A percentile compares a stretch with the other conserved stretches of the same genome.
These are phyloP conservation scores for Allantophomopsis lycopodina DNA, from an alignment of 2,329 filamentous ascomycete genomes.

Conservation along the genomic window DNA sequence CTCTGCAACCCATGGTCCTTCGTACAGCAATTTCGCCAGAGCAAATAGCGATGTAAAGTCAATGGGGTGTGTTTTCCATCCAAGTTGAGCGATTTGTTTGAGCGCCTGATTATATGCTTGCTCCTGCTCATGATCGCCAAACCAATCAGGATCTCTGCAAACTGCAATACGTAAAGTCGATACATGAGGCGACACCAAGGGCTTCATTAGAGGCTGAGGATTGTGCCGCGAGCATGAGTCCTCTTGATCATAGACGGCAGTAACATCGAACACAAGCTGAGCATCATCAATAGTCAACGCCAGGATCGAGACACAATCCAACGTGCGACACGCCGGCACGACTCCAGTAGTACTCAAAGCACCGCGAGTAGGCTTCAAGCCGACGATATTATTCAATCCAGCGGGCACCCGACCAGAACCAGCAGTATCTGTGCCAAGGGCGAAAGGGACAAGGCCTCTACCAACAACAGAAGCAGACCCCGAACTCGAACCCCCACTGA, in stretches of 20 bases:
- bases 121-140: too few species aligned
- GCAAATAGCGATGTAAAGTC: background rate
- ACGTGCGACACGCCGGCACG: slow-evolving; percentile 34
- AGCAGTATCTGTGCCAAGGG: slow-evolving; percentile 38
- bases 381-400: slow-evolving; percentile 34
- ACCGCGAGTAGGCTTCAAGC: slow-evolving; percentile 32
- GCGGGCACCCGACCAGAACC: slow-evolving; percentile 35
- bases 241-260: slow-evolving; percentile 9
- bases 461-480: background rate
- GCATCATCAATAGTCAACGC: slow-evolving; percentile 30
- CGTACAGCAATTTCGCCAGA: too few species aligned
- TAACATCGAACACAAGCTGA: slow-evolving; percentile 29
- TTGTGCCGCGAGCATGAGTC: slow-evolving; percentile 30
- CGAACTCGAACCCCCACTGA: slow-evolving; percentile 33
- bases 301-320: slow-evolving; percentile 37
- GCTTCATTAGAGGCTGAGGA: slow-evolving; percentile 30
- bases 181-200: slow-evolving; percentile 10
- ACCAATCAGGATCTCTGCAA: slow-evolving; percentile 14
- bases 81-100: background rate
- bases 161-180: background rate
- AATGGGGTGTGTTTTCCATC: background rate
- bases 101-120: too few species aligned
- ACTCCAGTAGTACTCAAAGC: slow-evolving; percentile 31
- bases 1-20: too few species aligned
- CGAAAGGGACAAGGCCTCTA: slow-evolving; percentile 34